Percentiles rank a stretch among this genome's conserved stretches.
phyloP scores from a whole-genome alignment of 306 rosid genomes.

The Acacia crassicarpa region DNA sequence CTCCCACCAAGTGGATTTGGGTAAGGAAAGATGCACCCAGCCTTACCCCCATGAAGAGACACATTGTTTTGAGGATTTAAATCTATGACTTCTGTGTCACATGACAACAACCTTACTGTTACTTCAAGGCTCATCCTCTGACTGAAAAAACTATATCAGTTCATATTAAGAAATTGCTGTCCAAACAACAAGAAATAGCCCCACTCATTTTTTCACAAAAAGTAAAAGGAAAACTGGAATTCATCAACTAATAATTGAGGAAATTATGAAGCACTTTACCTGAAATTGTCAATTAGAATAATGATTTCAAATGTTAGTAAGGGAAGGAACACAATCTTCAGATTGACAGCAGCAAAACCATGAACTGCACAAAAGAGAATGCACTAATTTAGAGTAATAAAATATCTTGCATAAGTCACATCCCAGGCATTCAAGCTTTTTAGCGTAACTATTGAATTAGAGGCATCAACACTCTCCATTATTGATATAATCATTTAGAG shows the following conservation, averaged over 20 bases:
- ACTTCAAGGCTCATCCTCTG: too few relatives aligned
- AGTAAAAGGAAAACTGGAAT: slow-evolving; percentile 1
- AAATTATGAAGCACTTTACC: slow-evolving; percentile 53
- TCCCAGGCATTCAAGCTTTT: slow-evolving; percentile 18
- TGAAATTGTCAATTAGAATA: slow-evolving; percentile 90
- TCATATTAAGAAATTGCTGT: neutral
- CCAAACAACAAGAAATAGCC: neutral
- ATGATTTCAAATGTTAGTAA: slow-evolving; percentile 79
- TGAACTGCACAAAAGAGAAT: slow-evolving; percentile 53
- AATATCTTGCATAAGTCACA: slow-evolving; percentile 2
- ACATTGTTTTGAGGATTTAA: too few relatives aligned
- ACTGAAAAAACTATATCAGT: slow-evolving; percentile 5
- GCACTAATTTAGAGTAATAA: slow-evolving; percentile 16
- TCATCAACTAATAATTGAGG: slow-evolving; percentile 21
- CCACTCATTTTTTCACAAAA: neutral
- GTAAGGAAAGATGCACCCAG: too few relatives aligned
- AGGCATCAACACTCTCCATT: too few relatives aligned
- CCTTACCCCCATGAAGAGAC: too few relatives aligned
- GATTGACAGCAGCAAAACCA: slow-evolving; percentile 68
- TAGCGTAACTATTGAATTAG: neutral
- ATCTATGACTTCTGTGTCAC: too few relatives aligned
- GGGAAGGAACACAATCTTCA: slow-evolving; percentile 95
- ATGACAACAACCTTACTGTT: too few relatives aligned
- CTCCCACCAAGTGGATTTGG: too few relatives aligned
- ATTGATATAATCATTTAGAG: too few relatives aligned